These are phyloP conservation scores for Colletotrichum scovillei DNA, from an alignment of 2,329 filamentous ascomycete species.

Conservation along the genomic window DNA sequence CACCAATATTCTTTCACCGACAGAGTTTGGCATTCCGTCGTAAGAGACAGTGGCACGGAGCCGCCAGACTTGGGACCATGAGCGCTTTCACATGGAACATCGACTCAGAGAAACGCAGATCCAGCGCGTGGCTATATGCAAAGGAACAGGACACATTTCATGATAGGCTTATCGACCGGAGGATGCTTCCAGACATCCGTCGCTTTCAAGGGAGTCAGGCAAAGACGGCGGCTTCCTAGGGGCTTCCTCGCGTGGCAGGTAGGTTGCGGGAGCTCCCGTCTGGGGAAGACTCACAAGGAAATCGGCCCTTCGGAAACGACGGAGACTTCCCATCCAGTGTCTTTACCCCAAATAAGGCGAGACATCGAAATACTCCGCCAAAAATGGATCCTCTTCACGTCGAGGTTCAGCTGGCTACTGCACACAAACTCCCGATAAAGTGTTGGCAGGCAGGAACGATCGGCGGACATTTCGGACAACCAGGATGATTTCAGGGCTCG, in stretches of 20 bases:
- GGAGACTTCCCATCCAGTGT: not conserved
- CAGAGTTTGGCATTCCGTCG: not conserved
- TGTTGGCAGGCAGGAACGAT: constrained; percentile 23
- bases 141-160: not conserved
- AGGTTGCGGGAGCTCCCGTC: constrained; percentile 29
- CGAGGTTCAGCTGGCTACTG: not conserved
- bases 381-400: not conserved
- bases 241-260: not conserved
- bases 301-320: constrained; percentile 32
- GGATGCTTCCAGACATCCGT: not conserved
- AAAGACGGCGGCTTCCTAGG: not conserved
- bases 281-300: constrained; percentile 14
- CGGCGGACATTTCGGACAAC: constrained; percentile 23
- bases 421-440: not conserved
- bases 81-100: not conserved
- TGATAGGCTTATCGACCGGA: not conserved
- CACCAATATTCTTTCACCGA: not conserved
- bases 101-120: not conserved
- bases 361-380: not conserved
- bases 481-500: constrained; percentile 3
- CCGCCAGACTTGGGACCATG: not conserved
- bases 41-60: not conserved
- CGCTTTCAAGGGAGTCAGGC: not conserved
- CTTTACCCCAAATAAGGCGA: not conserved
- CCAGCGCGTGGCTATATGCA: not conserved